A percentile compares a stretch with the other conserved stretches of the same genome.
Evolutionary conservation across 1,284 basidiomycete species (phyloP).

Genomic region (Waitea zeae): DNA sequence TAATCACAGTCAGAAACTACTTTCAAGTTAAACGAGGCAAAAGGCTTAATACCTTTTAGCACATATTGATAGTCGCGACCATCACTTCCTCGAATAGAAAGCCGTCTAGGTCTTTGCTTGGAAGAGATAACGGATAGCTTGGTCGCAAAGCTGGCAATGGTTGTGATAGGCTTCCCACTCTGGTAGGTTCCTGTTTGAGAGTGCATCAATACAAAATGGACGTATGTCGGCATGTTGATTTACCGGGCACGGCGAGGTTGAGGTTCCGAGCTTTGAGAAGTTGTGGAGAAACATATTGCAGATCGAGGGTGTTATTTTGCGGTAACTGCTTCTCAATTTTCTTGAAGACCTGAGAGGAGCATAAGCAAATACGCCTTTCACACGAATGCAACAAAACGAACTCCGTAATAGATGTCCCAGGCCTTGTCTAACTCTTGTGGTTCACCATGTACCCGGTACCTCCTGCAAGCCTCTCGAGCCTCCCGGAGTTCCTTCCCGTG

Average conservation of each 20-base stretch:
- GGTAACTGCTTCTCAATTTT: slow-evolving; percentile 93
- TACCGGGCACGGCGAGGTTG: slow-evolving; percentile 89
- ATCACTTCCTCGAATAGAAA: slow-evolving; percentile 83
- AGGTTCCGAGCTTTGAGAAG: slow-evolving; percentile 81
- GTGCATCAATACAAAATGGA: neutral
- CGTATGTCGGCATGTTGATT: slow-evolving; percentile 6
- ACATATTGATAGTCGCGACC: slow-evolving; percentile 88
- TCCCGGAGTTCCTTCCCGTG: slow-evolving; percentile 90
- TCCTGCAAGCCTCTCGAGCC: slow-evolving; percentile 83
- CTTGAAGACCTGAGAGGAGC: slow-evolving; percentile 67
- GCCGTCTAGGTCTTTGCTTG: slow-evolving; percentile 92
- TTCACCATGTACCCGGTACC: slow-evolving; percentile 82
- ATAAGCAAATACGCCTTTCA: neutral
- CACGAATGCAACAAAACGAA: slow-evolving; percentile 13
- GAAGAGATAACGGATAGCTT: slow-evolving; percentile 90
- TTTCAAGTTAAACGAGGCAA: neutral
- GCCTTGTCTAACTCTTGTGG: slow-evolving; percentile 88
- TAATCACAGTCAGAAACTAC: too few species aligned
- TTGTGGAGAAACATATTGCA: slow-evolving; percentile 96
- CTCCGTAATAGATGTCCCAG: slow-evolving; percentile 98
- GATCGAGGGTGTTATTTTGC: slow-evolving; percentile 78
- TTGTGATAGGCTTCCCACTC: slow-evolving; percentile 74
- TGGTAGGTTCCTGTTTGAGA: slow-evolving; percentile 72
- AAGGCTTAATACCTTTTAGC: slow-evolving; percentile 73
- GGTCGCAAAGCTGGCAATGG: slow-evolving; percentile 71